These are phyloP conservation scores for Rhynchospora breviuscula DNA, from an alignment of 176 grass and related monocot species.

Conservation along the genomic window DNA sequence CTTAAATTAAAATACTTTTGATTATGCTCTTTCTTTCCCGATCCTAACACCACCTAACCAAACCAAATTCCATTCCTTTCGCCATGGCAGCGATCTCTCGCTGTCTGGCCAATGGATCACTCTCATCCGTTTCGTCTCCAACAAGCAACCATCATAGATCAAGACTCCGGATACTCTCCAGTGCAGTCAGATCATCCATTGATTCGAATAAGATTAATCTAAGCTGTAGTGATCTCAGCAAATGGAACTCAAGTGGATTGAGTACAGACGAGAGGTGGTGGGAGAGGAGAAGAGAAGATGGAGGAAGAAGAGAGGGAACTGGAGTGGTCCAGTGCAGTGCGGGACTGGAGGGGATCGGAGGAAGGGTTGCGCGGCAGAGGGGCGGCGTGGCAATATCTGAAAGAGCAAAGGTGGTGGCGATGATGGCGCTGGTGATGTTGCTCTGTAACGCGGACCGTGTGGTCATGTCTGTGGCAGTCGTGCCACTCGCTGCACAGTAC, in stretches of 20 bases:
- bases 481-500: conserved; percentile 71
- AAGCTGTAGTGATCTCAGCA: neutral
- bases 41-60: conserved; percentile 33
- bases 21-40: conserved; percentile 6
- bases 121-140: neutral
- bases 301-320: conserved; percentile 8
- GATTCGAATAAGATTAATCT: conserved; percentile 20
- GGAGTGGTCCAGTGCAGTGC: conserved; percentile 57
- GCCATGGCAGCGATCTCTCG: conserved; percentile 25
- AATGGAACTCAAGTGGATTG: neutral
- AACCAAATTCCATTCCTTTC: neutral
- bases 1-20: neutral
- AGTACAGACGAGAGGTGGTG: conserved; percentile 26
- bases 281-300: conserved; percentile 11
- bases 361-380: conserved; percentile 10
- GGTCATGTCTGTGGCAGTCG: conserved; percentile 97
- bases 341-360: conserved; percentile 55
- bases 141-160: conserved; percentile 36
- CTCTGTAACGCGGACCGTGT: conserved; percentile 96
- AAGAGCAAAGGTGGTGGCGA: conserved; percentile 59
- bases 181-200: neutral
- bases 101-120: conserved; percentile 16
- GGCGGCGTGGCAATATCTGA: conserved; percentile 38
- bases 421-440: conserved; percentile 65
- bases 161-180: conserved; percentile 20